Base-by-base conservation (phyloP, 208 protist genomes). In the Crithidia bombi region DNA sequence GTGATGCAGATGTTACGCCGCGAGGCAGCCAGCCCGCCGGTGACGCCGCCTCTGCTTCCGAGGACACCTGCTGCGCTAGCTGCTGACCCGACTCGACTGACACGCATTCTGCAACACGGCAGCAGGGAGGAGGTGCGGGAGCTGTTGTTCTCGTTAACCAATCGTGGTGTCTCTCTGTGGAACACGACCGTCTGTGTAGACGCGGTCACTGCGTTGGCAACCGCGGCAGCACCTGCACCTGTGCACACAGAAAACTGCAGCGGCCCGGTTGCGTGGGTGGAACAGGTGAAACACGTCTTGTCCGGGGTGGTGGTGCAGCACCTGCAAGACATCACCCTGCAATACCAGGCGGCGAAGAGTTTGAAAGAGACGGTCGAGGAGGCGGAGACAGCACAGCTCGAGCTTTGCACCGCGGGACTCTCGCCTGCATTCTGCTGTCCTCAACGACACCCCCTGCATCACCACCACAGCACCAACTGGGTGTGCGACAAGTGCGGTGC, bases 401-500 rank as follows among this genome's bases (percentile, higher is more conserved):
- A 49, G 19, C n/a, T 69, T 44, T 76, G 71, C 64, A 26, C 39
- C 33, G 38, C 6, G 0, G 63, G 71, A 5, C 55, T 25, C 12
- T 41, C 54, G 19, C 11, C 38, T 10, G 36, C 26, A 30, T 68
- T 75, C 25, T 33, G 39, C 14, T 96, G 91, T 62, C 76, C 82
- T 5, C 35, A 57, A 6, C 78, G 76, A 3, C 92, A 96, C 67
- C 26, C 74, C 0, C 76, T 96, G 47, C 62, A 61, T 15, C 70
- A 93, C 9, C 83, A 92, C 71, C 82, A 86, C 68, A 87, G 89
- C 68, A 74, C 74, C 14, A 92, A 89, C 58, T 96, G 92, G 89
- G 17, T 36, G 14, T 96, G 92, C 74, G 63, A 96, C 68, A 36
- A 28, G 23, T 96, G 92, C 65, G 43, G 32, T 0, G 39, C 61